These are phyloP conservation scores for Staphylotrichum tortipilum DNA, from an alignment of 495 filamentous ascomycete species.

Conservation along the genomic window DNA sequence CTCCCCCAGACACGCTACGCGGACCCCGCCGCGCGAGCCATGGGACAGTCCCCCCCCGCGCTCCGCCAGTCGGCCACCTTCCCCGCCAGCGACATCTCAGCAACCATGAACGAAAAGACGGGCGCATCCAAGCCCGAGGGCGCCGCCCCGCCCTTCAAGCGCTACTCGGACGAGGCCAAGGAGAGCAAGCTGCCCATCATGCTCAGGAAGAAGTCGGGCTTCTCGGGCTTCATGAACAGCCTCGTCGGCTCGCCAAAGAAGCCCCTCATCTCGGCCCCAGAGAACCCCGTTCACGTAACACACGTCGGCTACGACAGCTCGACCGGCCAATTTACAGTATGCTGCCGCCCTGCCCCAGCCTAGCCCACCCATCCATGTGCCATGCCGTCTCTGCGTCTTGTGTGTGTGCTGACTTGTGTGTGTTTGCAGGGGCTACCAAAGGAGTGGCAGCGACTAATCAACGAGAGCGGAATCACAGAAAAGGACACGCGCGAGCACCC, in stretches of 20 bases:
- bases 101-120: constrained; percentile 40
- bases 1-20: constrained; percentile 49
- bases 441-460: constrained; percentile 93
- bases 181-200: constrained; percentile 46
- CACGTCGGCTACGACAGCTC: constrained; percentile 96
- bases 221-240: constrained; percentile 91
- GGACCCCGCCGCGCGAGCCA: constrained; percentile 46
- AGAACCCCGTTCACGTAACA: constrained; percentile 95
- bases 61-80: constrained; percentile 79
- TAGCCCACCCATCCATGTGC: too few relatives aligned
- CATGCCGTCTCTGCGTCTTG: constrained; percentile 4
- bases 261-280: constrained; percentile 87
- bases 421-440: constrained; percentile 72
- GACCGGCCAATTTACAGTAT: constrained; percentile 91
- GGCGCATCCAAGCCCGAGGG: constrained; percentile 46
- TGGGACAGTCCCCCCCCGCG: constrained; percentile 40
- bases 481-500: constrained; percentile 94
- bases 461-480: constrained; percentile 93
- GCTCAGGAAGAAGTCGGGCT: constrained; percentile 82
- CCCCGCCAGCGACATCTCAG: constrained; percentile 49
- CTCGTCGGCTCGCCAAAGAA: constrained; percentile 83
- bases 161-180: constrained; percentile 78
- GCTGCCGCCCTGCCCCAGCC: constrained; percentile 22
- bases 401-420: constrained; percentile 17
- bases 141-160: constrained; percentile 56